Base-by-base conservation (phyloP, 495 filamentous ascomycete genomes). In the Hypoxylon crocopeplum region DNA sequence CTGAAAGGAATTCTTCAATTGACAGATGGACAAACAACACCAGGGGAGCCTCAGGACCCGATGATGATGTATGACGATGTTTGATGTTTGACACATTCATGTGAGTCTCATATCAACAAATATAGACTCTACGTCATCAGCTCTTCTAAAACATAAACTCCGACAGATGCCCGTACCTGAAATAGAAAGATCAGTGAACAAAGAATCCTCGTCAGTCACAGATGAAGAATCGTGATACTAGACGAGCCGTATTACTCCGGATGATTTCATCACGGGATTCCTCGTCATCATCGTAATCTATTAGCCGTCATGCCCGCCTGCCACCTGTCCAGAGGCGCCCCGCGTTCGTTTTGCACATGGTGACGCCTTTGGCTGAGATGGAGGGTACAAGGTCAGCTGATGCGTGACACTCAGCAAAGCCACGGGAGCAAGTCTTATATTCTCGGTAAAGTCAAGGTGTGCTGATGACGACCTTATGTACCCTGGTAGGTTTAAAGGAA, bases 191-290 rank as follows among this genome's bases (percentile, higher is more conserved):
- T 12, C n/a, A n/a, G n/a, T n/a, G n/a, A n/a, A n/a, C n/a, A n/a
- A n/a, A n/a, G n/a, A n/a, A n/a, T n/a, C n/a, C n/a, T n/a, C n/a
- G n/a, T n/a, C n/a, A n/a, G n/a, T n/a, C n/a, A n/a, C n/a, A n/a
- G n/a, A n/a, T n/a, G n/a, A n/a, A n/a, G n/a, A n/a, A n/a, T n/a
- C n/a, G n/a, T n/a, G n/a, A n/a, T n/a, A n/a, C n/a, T n/a, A n/a
- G n/a, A n/a, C n/a, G n/a, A n/a, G n/a, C n/a, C 37, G 36, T 19
- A 56, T 37, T 48, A 47, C 25, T 36, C 36, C 59, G 24, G 19
- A 58, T 63, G 59, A 63, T 58, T 57, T 57, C 59, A 44, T 58
- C 59, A 63, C 59, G 48, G 53, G 59, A 63, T 32, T 51, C 46
- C 5, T 48, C 21, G 48, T 57, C 59, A 58, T 57, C 48, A 61